phyloP scores from a whole-genome alignment of 2,329 filamentous ascomycete species.

The Aspergillus terreus region DNA sequence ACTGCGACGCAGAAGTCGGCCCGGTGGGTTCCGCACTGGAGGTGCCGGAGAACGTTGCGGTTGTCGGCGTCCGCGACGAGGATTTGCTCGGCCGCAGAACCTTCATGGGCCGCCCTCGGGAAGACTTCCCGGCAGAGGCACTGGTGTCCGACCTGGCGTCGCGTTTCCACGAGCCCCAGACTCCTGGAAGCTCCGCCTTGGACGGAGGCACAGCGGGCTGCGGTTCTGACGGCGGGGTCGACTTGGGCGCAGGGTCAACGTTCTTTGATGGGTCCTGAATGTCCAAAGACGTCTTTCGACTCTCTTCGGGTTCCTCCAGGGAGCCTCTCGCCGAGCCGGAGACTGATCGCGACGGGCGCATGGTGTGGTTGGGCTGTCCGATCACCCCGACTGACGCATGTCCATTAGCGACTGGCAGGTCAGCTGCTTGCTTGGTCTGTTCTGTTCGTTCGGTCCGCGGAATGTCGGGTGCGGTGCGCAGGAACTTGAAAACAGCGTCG shows the following conservation, averaged over 20 bases:
- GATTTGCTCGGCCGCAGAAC: constrained; percentile 75
- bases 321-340: constrained; percentile 21
- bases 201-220: constrained; percentile 20
- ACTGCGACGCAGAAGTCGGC: constrained; percentile 9
- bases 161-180: constrained; percentile 69
- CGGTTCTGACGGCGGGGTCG: constrained; percentile 26
- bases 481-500: constrained; percentile 71
- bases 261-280: constrained; percentile 5
- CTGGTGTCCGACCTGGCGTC: constrained; percentile 29
- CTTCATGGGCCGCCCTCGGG: constrained; percentile 72
- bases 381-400: constrained; percentile 30
- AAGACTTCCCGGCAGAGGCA: constrained; percentile 56
- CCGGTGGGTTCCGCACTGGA: constrained; percentile 11
- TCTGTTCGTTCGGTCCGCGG: constrained; percentile 8
- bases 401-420: constrained; percentile 16
- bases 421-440: constrained; percentile 4
- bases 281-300: constrained; percentile 16
- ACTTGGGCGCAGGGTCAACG: constrained; percentile 20
- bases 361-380: constrained; percentile 23
- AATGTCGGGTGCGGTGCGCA: constrained; percentile 56
- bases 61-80: constrained; percentile 37
- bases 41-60: constrained; percentile 14
- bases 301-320: constrained; percentile 20
- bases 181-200: constrained; percentile 47
- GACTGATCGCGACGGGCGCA: constrained; percentile 25